A percentile compares a stretch with the other conserved stretches of the same genome.
Conservation (phyloP, 2,329 filamentous ascomycete species). For the Cryphonectria radicalis region DNA sequence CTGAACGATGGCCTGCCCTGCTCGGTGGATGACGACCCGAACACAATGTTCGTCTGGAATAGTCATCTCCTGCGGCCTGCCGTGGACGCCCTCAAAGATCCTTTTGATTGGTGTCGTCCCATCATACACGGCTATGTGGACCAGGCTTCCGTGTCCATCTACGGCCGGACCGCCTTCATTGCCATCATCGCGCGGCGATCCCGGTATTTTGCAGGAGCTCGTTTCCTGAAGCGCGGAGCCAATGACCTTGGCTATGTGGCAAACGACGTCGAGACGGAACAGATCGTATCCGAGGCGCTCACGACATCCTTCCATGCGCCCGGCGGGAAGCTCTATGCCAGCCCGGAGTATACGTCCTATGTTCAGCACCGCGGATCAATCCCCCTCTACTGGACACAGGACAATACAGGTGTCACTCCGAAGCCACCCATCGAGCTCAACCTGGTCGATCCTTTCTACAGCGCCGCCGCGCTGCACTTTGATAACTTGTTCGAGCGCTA, state of each 20-base stretch:
- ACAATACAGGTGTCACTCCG: constrained; percentile 90
- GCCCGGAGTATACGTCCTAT: constrained; percentile 92
- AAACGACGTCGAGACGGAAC: constrained; percentile 98
- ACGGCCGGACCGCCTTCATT: constrained; percentile 87
- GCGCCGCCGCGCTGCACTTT: constrained; percentile 90
- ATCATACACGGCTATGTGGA: constrained; percentile 97
- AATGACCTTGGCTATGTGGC: constrained; percentile 96
- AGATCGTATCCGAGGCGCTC: constrained; percentile 92
- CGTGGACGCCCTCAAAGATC: constrained; percentile 69
- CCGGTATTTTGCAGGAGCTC: constrained; percentile 88
- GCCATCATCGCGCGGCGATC: constrained; percentile 93
- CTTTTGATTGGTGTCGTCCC: constrained; percentile 94
- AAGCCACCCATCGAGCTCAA: constrained; percentile 97
- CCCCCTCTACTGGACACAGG: constrained; percentile 95
- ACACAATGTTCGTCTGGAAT: constrained; percentile 99
- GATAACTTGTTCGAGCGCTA: constrained; percentile 94
- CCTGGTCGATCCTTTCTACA: constrained; percentile 94
- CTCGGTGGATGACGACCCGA: constrained; percentile 68
- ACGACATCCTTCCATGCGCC: constrained; percentile 96
- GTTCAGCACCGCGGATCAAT: constrained; percentile 97
- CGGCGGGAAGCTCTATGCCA: constrained; percentile 82
- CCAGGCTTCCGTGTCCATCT: constrained; percentile 83
- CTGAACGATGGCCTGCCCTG: constrained; percentile 67
- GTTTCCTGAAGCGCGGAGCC: constrained; percentile 91
- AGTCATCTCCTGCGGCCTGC: constrained; percentile 83